Base-by-base conservation (phyloP, 768 basidiomycete genomes). In the Royoungia palumana region DNA sequence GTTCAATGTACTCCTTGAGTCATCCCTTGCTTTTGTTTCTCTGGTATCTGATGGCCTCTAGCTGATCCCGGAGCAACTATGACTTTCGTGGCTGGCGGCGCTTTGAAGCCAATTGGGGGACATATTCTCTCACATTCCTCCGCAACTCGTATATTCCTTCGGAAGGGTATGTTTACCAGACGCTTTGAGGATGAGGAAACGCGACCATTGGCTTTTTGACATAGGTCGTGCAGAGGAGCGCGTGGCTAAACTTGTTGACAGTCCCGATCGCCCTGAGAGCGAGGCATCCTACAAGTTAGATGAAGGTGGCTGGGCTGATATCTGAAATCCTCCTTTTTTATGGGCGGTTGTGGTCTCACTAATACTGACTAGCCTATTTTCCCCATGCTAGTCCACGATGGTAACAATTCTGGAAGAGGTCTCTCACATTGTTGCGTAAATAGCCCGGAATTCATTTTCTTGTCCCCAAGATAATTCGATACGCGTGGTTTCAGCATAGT, bases 1-100 rank as follows among this genome's bases (percentile, higher is more conserved):
- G 93, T 93, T 3, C 89, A 92, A 77, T 87, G 88, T 86, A 62
- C 44, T 27, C 41, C 60, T 16, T 38, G 20, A 34, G 43, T 38
- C 21, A 1, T 41, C 24, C 46, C n/a, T 50, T 21, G 16, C 34
- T 37, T 13, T 8, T 6, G 20, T 16, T 17, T 35, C 19, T 19
- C 17, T 34, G 48, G 32, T 43, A 44, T 47, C 43, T 57, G 32
- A 64, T 28, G 11, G 22, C 40, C 58, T 46, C 55, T 61, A 89
- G 89, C 94, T 51, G 94, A 97, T 65, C 94, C 94, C 19, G 94
- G 94, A 41, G 94, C 93, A 41, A 91, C 88, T 3, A 89, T 89
- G 85, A 90, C 90, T 42, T 97, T 97, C 61, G 94, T 94, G 35
- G 94, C 92, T 21, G 94, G 93, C 35, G 89, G 92, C 28, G 89